Evolutionary conservation across 2,329 filamentous ascomycete genomes (phyloP).

Genomic region (Coleophoma crateriformis): DNA sequence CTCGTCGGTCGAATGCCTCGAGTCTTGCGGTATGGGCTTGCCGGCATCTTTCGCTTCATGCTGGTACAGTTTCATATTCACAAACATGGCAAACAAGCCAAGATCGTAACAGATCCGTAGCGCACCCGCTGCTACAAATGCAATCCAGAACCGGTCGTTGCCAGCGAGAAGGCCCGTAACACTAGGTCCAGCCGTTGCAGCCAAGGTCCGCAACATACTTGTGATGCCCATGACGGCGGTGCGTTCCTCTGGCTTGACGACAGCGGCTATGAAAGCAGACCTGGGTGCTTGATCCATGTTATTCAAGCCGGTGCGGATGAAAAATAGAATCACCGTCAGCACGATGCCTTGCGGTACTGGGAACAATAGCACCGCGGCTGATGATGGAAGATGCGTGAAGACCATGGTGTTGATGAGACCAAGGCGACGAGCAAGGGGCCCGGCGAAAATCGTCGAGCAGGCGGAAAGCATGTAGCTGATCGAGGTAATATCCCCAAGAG

Average conservation of each 20-base stretch:
- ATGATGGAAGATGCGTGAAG: slow-evolving; percentile 64
- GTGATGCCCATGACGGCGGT: slow-evolving; percentile 67
- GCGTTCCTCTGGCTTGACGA: slow-evolving; percentile 57
- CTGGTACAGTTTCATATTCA: slow-evolving; percentile 21
- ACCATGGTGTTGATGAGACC: slow-evolving; percentile 68
- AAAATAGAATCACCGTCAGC: slow-evolving; percentile 50
- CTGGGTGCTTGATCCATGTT: slow-evolving; percentile 69
- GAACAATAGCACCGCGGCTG: slow-evolving; percentile 48
- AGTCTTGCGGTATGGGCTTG: background rate
- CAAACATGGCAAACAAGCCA: slow-evolving; percentile 45
- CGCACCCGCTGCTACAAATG: slow-evolving; percentile 54
- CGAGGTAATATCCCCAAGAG: slow-evolving; percentile 54
- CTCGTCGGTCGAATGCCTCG: background rate
- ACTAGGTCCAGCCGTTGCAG: slow-evolving; percentile 54
- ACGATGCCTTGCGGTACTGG: slow-evolving; percentile 43
- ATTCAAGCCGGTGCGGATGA: slow-evolving; percentile 54
- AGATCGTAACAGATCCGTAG: slow-evolving; percentile 58
- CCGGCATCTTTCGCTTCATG: slow-evolving; percentile 13
- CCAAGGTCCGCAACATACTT: slow-evolving; percentile 61
- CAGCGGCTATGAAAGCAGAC: slow-evolving; percentile 61
- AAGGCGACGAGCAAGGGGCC: slow-evolving; percentile 40
- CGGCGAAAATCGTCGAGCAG: slow-evolving; percentile 43
- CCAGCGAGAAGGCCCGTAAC: slow-evolving; percentile 57
- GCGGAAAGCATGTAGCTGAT: slow-evolving; percentile 49
- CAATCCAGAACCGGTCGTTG: slow-evolving; percentile 50